Conservation (phyloP, 176 grass and related monocot genomes). For the Microstegium vimineum region DNA sequence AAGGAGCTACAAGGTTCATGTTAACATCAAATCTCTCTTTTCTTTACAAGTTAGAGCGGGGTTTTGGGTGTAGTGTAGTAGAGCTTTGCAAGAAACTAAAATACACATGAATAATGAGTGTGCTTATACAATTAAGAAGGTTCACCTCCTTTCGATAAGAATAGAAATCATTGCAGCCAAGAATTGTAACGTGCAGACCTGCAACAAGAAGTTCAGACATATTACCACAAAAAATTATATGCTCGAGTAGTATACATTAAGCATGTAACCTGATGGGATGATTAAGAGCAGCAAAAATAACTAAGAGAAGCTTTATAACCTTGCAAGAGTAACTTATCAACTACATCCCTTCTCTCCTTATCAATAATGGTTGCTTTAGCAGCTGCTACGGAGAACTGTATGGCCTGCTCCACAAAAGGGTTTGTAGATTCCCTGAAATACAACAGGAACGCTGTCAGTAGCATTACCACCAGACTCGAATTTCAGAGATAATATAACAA, state of each 20-base stretch:
- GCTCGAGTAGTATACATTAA: not conserved
- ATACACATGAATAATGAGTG: not conserved
- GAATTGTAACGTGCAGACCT: constrained; percentile 79
- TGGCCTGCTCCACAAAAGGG: constrained; percentile 91
- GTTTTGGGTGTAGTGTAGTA: not conserved
- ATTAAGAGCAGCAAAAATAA: not conserved
- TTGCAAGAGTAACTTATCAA: constrained; percentile 75
- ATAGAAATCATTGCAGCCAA: constrained; percentile 96
- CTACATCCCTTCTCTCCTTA: constrained; percentile 50
- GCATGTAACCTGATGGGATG: not conserved
- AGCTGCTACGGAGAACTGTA: constrained; percentile 73
- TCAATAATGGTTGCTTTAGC: constrained; percentile 51
- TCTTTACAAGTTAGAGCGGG: not conserved
- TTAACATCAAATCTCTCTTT: constrained; percentile 13
- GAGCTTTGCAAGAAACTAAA: not conserved
- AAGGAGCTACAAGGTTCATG: constrained; percentile 21
- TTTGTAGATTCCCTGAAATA: constrained; percentile 56
- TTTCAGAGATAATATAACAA: not conserved
- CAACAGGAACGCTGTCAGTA: not conserved
- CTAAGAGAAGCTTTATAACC: constrained; percentile 34
- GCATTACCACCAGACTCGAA: not conserved
- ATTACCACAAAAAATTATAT: not conserved
- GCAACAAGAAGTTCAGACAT: constrained; percentile 11
- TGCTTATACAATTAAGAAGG: not conserved
- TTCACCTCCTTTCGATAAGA: constrained; percentile 90